Evolutionary conservation across 768 basidiomycete species (phyloP).

Genomic region (Collybiopsis luxurians): DNA sequence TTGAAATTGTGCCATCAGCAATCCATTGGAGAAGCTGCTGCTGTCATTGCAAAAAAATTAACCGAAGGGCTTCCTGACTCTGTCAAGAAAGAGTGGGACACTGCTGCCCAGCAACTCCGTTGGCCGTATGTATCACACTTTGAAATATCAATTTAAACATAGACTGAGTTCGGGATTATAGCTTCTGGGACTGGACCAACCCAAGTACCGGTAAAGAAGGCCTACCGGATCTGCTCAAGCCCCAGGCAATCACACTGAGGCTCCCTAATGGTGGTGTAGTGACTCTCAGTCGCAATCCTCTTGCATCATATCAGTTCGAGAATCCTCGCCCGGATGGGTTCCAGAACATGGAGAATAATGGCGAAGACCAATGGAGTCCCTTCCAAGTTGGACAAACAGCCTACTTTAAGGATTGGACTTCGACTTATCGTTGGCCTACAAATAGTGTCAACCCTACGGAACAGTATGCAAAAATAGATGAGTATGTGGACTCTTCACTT

Average conservation of each 20-base stretch:
- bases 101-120: neutral
- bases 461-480: neutral
- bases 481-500: neutral
- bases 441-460: neutral
- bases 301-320: neutral
- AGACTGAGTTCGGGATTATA: neutral
- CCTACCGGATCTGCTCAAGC: neutral
- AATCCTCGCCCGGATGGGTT: neutral
- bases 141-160: neutral
- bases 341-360: neutral
- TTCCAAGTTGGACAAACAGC: neutral
- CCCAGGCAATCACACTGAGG: neutral
- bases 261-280: neutral
- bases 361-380: neutral
- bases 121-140: neutral
- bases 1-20: neutral
- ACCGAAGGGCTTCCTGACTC: neutral
- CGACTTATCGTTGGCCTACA: neutral
- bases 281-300: neutral
- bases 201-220: neutral
- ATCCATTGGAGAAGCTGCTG: neutral
- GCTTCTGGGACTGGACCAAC: neutral
- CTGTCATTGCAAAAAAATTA: neutral
- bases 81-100: neutral
- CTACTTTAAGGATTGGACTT: neutral